phyloP scores from a whole-genome alignment of 306 rosid genomes.

The Canavalia ensiformis region DNA sequence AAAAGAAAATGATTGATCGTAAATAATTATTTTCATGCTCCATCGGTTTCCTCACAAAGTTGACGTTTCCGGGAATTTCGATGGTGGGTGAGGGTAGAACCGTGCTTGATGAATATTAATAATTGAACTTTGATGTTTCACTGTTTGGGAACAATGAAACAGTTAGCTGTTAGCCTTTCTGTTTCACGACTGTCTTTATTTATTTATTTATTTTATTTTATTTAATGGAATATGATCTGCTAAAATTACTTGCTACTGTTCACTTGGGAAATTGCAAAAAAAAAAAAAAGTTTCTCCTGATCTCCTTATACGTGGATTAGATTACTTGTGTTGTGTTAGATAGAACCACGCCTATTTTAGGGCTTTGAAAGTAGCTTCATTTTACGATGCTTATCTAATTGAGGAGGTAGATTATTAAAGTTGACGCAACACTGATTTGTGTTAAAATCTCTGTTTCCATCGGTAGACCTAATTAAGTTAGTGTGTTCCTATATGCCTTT shows the following conservation, averaged over 20 bases:
- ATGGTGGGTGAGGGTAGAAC: background rate
- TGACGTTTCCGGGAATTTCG: background rate
- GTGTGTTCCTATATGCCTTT: background rate
- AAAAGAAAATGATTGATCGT: background rate
- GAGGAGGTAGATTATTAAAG: background rate
- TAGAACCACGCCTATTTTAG: background rate
- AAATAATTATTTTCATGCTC: background rate
- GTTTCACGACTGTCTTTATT: background rate
- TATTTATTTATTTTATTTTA: background rate
- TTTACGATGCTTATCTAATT: background rate
- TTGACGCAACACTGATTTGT: background rate
- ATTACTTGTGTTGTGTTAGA: background rate
- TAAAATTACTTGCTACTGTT: background rate
- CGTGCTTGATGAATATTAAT: background rate
- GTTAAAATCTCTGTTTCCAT: conserved; percentile 8
- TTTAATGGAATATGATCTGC: background rate
- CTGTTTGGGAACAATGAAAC: conserved; percentile 31
- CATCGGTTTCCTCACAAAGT: background rate
- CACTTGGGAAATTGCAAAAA: background rate
- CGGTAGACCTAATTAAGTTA: background rate
- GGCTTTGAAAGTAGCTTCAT: background rate
- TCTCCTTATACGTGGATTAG: background rate
- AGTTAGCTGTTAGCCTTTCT: background rate
- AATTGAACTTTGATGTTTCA: conserved; percentile 12
- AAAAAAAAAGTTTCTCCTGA: background rate